Conservation (phyloP, 306 rosid species). For the Ormosia semicastrata region DNA sequence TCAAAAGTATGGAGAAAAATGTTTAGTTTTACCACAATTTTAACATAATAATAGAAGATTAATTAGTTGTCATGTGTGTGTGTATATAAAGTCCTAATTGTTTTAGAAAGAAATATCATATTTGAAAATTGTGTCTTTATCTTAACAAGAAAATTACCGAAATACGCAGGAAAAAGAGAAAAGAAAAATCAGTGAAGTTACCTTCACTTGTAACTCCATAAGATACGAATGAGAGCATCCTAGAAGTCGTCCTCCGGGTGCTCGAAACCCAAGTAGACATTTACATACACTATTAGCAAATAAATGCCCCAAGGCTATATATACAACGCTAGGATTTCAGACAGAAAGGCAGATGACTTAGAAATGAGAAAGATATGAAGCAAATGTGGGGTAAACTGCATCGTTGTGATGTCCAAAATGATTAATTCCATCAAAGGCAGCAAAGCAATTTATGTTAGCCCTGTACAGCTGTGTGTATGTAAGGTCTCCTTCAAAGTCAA, state of each 20-base stretch:
- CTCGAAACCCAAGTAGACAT: constrained; percentile 35
- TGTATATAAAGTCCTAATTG: not conserved
- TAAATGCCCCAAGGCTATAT: constrained; percentile 48
- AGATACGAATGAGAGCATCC: constrained; percentile 36
- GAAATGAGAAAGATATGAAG: constrained; percentile 25
- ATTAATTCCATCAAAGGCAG: constrained; percentile 41
- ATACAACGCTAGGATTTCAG: constrained; percentile 40
- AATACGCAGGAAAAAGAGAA: not conserved
- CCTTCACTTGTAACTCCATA: constrained; percentile 33
- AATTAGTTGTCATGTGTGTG: no score
- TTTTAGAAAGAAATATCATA: not conserved
- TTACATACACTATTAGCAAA: constrained; percentile 42
- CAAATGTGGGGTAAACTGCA: constrained; percentile 14
- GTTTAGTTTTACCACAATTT: no score
- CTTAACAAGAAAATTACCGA: not conserved
- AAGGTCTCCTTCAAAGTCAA: constrained; percentile 51
- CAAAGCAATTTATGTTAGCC: constrained; percentile 56
- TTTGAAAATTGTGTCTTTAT: not conserved
- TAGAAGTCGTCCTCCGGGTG: constrained; percentile 33
- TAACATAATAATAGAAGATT: no score
- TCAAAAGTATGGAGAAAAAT: no score
- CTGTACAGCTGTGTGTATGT: constrained; percentile 61
- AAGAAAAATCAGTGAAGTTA: constrained; percentile 21
- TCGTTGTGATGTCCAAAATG: constrained; percentile 33
- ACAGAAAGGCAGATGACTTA: constrained; percentile 11